Conservation (phyloP, 306 rosid genomes). For the Begonia fuchsioides region DNA sequence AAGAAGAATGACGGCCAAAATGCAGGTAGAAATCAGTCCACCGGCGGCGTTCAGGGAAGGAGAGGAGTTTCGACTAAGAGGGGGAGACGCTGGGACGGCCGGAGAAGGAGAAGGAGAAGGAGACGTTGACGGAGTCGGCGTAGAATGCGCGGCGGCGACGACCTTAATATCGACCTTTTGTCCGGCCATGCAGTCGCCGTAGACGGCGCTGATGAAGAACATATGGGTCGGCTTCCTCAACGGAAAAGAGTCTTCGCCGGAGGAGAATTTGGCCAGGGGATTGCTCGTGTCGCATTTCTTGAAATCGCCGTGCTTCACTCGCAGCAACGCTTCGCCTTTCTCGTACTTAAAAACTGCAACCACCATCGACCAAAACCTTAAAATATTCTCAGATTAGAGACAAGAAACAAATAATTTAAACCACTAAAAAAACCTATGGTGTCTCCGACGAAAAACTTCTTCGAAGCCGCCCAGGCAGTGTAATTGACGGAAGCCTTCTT, state of each 20-base stretch:
- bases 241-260: neutral
- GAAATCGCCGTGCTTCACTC: neutral
- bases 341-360: neutral
- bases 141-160: neutral
- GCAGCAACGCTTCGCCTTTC: neutral
- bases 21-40: no score
- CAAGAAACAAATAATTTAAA: no score
- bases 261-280: neutral
- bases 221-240: neutral
- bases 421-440: neutral
- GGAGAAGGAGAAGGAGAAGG: no score
- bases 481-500: neutral
- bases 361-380: no score
- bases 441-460: neutral
- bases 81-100: neutral
- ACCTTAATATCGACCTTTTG: conserved; percentile 1
- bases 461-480: neutral
- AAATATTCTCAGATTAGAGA: no score
- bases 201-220: neutral
- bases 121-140: neutral
- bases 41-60: no score
- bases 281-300: neutral
- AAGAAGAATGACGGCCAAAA: no score
- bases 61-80: neutral
- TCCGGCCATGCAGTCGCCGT: conserved; percentile 4